Evolutionary conservation across 2,329 filamentous ascomycete species (phyloP).

Genomic region (Teratosphaeria pseudoeucalypti): DNA sequence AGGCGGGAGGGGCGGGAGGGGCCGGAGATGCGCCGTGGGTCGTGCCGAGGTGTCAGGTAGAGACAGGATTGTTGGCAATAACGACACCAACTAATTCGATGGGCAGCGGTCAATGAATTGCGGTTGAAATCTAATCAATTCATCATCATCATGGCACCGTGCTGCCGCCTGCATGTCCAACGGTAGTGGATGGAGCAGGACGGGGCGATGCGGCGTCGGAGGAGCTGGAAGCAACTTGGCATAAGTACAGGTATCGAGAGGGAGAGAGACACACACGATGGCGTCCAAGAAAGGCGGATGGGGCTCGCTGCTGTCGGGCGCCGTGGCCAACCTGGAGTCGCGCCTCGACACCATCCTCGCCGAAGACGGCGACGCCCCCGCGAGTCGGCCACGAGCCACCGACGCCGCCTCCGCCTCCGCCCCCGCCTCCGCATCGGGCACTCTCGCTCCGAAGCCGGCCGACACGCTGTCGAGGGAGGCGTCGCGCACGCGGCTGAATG

Average conservation of each 20-base stretch:
- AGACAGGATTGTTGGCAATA: neutral
- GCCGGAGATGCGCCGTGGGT: neutral
- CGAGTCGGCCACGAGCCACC: conserved; percentile 24
- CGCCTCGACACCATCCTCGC: conserved; percentile 83
- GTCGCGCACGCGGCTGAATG: conserved; percentile 1
- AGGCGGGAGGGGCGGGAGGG: neutral
- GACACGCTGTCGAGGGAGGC: conserved; percentile 4
- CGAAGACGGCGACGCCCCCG: conserved; percentile 55
- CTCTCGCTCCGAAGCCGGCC: neutral
- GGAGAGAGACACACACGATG: neutral
- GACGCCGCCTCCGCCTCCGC: conserved; percentile 8
- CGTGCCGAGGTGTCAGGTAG: neutral
- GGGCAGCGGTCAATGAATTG: neutral
- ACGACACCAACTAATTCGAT: neutral
- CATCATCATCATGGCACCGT: neutral
- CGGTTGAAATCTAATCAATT: too few species aligned
- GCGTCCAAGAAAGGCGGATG: conserved; percentile 24
- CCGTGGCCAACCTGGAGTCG: conserved; percentile 88
- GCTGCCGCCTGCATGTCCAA: neutral
- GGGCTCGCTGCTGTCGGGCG: conserved; percentile 64
- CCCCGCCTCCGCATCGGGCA: neutral
- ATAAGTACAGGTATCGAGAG: too few species aligned
- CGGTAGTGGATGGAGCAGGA: conserved; percentile 1
- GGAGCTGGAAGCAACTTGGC: conserved; percentile 4
- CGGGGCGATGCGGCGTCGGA: conserved; percentile 16